These are phyloP conservation scores for Cajanus cajan DNA, from an alignment of 306 rosid species.

Conservation along the genomic window DNA sequence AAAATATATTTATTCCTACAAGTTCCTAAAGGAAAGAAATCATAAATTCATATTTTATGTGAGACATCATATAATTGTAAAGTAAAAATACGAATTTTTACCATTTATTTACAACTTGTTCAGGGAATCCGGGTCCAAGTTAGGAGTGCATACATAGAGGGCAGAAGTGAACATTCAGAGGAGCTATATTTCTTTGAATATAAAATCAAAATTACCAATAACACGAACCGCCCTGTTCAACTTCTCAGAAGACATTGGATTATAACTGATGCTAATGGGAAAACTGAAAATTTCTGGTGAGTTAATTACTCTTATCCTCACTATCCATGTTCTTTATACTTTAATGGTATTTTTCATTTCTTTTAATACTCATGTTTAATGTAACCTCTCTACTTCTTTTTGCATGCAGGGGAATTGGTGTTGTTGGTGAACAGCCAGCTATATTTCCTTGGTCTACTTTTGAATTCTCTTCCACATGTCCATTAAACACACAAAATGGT, in stretches of 20 bases:
- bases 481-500: slow-evolving; percentile 66
- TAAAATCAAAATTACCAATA: slow-evolving; percentile 67
- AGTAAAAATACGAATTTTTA: not conserved
- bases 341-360: not conserved
- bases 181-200: slow-evolving; percentile 68
- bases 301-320: slow-evolving; percentile 27
- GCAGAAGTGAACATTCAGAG: slow-evolving; percentile 70
- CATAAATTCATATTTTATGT: not conserved
- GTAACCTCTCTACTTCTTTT: not conserved
- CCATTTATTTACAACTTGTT: slow-evolving; percentile 18
- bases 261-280: slow-evolving; percentile 69
- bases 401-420: slow-evolving; percentile 73
- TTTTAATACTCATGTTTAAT: not conserved
- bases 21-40: not conserved
- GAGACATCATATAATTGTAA: not conserved
- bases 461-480: slow-evolving; percentile 82
- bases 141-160: slow-evolving; percentile 69
- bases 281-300: slow-evolving; percentile 73
- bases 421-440: slow-evolving; percentile 81
- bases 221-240: slow-evolving; percentile 64
- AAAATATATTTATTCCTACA: not conserved
- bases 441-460: slow-evolving; percentile 69
- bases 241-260: slow-evolving; percentile 92
- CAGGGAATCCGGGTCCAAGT: slow-evolving; percentile 88
- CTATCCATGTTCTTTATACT: slow-evolving; percentile 17